Evolutionary conservation across 2,329 filamentous ascomycete genomes (phyloP).

Genomic region (Trichoderma endophyticum): DNA sequence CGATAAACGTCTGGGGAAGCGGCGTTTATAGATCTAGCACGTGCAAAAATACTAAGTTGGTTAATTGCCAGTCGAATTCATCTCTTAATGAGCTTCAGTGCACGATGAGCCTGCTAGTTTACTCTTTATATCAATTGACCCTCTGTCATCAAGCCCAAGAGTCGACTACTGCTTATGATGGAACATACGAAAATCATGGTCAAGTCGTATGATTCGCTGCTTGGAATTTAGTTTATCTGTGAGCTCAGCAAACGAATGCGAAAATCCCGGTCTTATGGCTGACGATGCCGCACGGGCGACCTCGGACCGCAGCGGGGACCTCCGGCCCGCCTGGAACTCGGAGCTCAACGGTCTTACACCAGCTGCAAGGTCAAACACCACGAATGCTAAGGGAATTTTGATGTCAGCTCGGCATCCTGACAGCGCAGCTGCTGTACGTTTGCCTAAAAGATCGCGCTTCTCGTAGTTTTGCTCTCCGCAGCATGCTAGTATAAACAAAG

Average conservation of each 20-base stretch:
- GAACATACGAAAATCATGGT: background rate
- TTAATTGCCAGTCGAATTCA: background rate
- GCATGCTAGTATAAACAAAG: background rate
- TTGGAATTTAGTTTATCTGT: background rate
- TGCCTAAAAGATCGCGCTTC: background rate
- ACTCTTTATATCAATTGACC: background rate
- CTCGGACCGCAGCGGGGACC: background rate
- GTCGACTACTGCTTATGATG: background rate
- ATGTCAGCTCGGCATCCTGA: background rate
- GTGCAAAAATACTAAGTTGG: background rate
- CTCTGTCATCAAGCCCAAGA: background rate
- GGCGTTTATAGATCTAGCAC: background rate
- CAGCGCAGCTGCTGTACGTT: background rate
- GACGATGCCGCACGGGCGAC: background rate
- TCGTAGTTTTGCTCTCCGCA: background rate
- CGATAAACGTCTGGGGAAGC: background rate
- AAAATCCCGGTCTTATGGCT: background rate
- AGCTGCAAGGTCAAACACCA: background rate
- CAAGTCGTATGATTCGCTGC: background rate
- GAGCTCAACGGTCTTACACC: background rate
- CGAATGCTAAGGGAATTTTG: background rate
- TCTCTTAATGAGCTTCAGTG: background rate
- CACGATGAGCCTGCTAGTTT: background rate
- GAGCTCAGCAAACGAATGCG: background rate
- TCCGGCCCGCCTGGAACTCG: background rate